Percentiles rank a stretch among this genome's conserved stretches.
These are phyloP conservation scores for Ophidiomyces ophidiicola DNA, from an alignment of 2,329 filamentous ascomycete species.

Conservation along the genomic window DNA sequence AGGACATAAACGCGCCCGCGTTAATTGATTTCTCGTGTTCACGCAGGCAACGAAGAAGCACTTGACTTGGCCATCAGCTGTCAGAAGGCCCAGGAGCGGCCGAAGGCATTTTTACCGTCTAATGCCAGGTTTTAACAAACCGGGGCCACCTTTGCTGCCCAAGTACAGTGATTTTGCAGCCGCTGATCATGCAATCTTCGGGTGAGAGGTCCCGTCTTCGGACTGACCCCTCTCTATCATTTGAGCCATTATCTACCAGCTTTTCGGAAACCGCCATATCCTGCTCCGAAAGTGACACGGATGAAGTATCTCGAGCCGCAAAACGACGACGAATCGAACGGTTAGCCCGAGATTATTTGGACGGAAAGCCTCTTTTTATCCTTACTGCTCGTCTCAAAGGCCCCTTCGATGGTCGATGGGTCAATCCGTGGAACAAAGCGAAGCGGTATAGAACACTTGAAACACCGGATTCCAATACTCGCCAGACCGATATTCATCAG, in stretches of 20 bases:
- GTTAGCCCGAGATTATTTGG: slow-evolving; percentile 31
- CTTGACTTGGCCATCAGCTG: too few relatives aligned
- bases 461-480: background rate
- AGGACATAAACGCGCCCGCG: too few relatives aligned
- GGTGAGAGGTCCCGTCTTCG: slow-evolving; percentile 15
- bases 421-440: slow-evolving; percentile 34
- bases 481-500: background rate
- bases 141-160: slow-evolving; percentile 10
- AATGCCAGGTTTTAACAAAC: slow-evolving; percentile 10
- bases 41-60: too few relatives aligned
- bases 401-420: slow-evolving; percentile 35
- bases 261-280: slow-evolving; percentile 19
- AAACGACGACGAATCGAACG: slow-evolving; percentile 35
- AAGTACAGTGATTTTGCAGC: slow-evolving; percentile 6
- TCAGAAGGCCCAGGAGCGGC: too few relatives aligned
- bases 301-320: slow-evolving; percentile 22
- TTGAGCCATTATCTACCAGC: slow-evolving; percentile 24
- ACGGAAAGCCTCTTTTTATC: slow-evolving; percentile 35
- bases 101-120: too few relatives aligned
- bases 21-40: too few relatives aligned
- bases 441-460: background rate
- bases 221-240: slow-evolving; percentile 22
- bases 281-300: slow-evolving; percentile 29
- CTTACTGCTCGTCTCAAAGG: slow-evolving; percentile 35
- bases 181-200: background rate